Evolutionary conservation across 2,329 filamentous ascomycete genomes (phyloP).

Genomic region (Coleophoma cylindrospora): DNA sequence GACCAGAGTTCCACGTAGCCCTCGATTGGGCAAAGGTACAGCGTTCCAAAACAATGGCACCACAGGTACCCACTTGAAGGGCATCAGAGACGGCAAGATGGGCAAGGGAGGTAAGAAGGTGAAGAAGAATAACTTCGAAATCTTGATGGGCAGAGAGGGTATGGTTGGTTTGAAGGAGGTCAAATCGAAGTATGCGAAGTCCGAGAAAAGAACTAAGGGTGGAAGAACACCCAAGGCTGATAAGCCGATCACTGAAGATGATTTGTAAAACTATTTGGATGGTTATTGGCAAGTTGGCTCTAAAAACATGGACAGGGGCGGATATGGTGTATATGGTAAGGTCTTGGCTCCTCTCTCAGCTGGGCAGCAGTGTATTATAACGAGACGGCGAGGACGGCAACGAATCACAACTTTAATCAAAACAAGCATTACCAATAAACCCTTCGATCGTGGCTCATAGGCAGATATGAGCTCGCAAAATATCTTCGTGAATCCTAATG

Average conservation of each 20-base stretch:
- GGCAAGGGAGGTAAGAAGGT: conserved; percentile 37
- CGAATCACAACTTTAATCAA: too few species aligned
- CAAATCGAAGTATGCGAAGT: conserved; percentile 12
- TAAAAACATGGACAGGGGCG: too few species aligned
- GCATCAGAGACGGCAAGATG: conserved; percentile 21
- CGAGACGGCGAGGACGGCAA: too few species aligned
- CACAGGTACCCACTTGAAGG: conserved; percentile 28
- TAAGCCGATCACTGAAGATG: conserved; percentile 25
- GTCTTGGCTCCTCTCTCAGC: too few species aligned
- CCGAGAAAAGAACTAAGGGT: conserved; percentile 28
- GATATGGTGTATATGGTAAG: too few species aligned
- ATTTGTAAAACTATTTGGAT: conserved; percentile 10
- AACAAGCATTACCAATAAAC: too few species aligned
- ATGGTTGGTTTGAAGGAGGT: conserved; percentile 19
- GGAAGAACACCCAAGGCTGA: conserved; percentile 28
- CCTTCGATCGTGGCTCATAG: too few species aligned
- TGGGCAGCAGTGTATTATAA: too few species aligned
- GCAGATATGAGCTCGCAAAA: too few species aligned
- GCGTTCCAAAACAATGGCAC: conserved; percentile 16
- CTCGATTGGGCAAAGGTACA: conserved; percentile 46
- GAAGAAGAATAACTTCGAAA: conserved; percentile 34
- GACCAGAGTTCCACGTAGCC: conserved; percentile 60
- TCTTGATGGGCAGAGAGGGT: conserved; percentile 26
- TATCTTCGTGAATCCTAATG: too few species aligned
- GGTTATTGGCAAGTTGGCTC: background rate